phyloP scores from a whole-genome alignment of 176 grass and related monocot species.

The Guadua angustifolia region DNA sequence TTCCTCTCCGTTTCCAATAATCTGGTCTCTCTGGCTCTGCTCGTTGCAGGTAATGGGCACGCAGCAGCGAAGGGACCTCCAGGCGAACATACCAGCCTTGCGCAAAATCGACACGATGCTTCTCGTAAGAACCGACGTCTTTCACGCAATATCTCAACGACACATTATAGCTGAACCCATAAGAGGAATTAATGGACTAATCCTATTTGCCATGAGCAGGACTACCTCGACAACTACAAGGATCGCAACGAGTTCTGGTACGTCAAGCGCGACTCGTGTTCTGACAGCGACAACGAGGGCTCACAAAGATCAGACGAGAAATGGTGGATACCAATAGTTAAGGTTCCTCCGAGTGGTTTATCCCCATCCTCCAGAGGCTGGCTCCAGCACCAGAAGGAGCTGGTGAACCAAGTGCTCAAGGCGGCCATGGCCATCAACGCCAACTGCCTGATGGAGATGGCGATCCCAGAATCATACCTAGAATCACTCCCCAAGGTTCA shows the following conservation, averaged over 20 bases:
- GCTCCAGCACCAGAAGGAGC: conserved; percentile 77
- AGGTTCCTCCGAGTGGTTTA: conserved; percentile 68
- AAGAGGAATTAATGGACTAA: background rate
- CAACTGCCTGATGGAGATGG: conserved; percentile 95
- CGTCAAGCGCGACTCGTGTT: conserved; percentile 69
- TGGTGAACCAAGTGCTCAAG: conserved; percentile 93
- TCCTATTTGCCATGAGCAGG: conserved; percentile 45
- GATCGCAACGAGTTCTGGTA: conserved; percentile 87
- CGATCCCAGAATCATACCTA: conserved; percentile 78
- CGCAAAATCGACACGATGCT: conserved; percentile 88
- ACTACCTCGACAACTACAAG: conserved; percentile 90
- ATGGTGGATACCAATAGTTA: conserved; percentile 92
- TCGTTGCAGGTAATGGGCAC: conserved; percentile 73
- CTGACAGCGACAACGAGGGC: conserved; percentile 56
- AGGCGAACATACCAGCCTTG: conserved; percentile 70
- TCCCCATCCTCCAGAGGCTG: conserved; percentile 59
- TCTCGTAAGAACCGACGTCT: conserved; percentile 40
- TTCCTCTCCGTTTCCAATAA: background rate
- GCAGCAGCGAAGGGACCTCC: conserved; percentile 86
- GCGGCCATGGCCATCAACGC: conserved; percentile 98
- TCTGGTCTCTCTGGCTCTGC: background rate
- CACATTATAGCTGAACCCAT: background rate
- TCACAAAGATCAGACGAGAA: conserved; percentile 73
- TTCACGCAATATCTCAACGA: background rate
- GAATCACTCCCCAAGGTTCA: conserved; percentile 83